Evolutionary conservation across 805 yeast genomes (phyloP).

Genomic region (Yarrowia hollandica): DNA sequence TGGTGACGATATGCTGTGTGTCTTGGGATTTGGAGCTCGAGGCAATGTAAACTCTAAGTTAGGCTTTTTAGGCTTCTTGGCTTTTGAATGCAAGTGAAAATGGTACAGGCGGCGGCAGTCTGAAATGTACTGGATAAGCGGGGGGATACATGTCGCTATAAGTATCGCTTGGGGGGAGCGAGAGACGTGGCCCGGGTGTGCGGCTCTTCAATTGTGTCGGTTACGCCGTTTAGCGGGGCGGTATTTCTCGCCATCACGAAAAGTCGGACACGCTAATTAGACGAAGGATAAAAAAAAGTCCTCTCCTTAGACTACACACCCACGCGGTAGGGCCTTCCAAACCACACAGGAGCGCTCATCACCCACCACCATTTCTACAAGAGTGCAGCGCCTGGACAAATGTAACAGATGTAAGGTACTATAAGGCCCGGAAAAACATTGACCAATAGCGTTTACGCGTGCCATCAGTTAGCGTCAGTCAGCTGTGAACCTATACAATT

Average conservation of each 20-base stretch:
- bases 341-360: too few species aligned
- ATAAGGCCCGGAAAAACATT: slow-evolving; percentile 23
- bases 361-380: too few species aligned
- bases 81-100: slow-evolving; percentile 6
- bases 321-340: too few species aligned
- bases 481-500: neutral
- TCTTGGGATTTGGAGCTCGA: slow-evolving; percentile 8
- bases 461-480: slow-evolving; percentile 9
- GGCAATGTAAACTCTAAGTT: slow-evolving; percentile 18
- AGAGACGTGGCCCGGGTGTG: neutral
- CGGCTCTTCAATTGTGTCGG: slow-evolving; percentile 1
- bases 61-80: slow-evolving; percentile 11
- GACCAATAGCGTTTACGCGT: slow-evolving; percentile 1
- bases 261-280: too few species aligned
- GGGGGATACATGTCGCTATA: slow-evolving; percentile 4
- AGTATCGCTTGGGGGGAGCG: neutral
- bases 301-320: too few species aligned
- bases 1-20: neutral
- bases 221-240: neutral
- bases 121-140: slow-evolving; percentile 27
- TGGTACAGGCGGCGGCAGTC: slow-evolving; percentile 23
- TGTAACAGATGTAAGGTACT: neutral
- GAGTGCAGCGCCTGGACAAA: too few species aligned
- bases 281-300: too few species aligned
- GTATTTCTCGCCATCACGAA: slow-evolving; percentile 3